phyloP scores from a whole-genome alignment of 495 filamentous ascomycete genomes.

The Penicillium desertorum region DNA sequence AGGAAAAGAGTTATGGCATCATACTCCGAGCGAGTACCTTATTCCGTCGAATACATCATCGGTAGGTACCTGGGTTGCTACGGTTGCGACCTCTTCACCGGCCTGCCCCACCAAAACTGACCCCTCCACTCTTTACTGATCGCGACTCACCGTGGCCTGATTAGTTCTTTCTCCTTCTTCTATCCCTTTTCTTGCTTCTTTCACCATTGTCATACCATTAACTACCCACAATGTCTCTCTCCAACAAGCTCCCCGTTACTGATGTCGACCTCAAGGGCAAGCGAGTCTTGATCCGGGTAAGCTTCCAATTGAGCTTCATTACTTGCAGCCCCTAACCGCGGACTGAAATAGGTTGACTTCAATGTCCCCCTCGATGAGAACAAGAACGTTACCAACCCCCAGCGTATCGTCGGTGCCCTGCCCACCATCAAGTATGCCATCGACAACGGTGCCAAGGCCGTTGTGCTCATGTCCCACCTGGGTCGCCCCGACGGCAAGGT shows the following conservation, averaged over 20 bases:
- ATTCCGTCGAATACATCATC: slow-evolving; percentile 12
- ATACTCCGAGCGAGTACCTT: slow-evolving; percentile 10
- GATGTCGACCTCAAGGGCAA: slow-evolving; percentile 97
- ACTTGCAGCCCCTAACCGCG: slow-evolving; percentile 18
- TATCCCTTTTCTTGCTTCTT: slow-evolving; percentile 1
- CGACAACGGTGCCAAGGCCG: slow-evolving; percentile 90
- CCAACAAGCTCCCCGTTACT: slow-evolving; percentile 94
- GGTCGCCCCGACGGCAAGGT: slow-evolving; percentile 89
- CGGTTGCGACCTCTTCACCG: slow-evolving; percentile 30
- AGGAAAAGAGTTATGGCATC: not conserved
- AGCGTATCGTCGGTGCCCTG: slow-evolving; percentile 95
- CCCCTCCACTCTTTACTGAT: slow-evolving; percentile 31
- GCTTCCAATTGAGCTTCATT: slow-evolving; percentile 31
- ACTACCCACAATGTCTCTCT: slow-evolving; percentile 79
- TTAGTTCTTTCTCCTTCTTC: slow-evolving; percentile 19
- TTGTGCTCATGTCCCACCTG: slow-evolving; percentile 98
- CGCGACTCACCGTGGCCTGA: slow-evolving; percentile 35
- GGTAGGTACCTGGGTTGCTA: slow-evolving; percentile 16
- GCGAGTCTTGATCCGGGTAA: slow-evolving; percentile 92
- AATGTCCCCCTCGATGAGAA: slow-evolving; percentile 93
- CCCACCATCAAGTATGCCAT: slow-evolving; percentile 98
- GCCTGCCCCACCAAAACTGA: slow-evolving; percentile 24
- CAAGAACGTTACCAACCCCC: slow-evolving; percentile 94
- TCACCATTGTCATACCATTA: slow-evolving; percentile 16
- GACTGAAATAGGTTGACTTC: slow-evolving; percentile 81